phyloP scores from a whole-genome alignment of 164 flowering plant species.

The Hamamelis virginiana region DNA sequence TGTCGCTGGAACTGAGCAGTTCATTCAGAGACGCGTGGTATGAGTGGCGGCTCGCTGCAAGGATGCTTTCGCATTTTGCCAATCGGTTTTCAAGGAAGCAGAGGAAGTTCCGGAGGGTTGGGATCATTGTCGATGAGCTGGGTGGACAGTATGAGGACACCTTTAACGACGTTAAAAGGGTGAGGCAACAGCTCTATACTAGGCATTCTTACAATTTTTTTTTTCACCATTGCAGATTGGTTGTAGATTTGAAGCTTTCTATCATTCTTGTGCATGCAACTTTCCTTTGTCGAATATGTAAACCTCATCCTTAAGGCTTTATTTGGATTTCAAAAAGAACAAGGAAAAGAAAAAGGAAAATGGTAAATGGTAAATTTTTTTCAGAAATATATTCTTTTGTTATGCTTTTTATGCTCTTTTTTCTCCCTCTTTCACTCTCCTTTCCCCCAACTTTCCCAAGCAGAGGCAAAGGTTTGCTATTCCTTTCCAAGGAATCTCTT shows the following conservation, averaged over 20 bases:
- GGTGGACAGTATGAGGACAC: slow-evolving; percentile 2
- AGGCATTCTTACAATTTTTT: not conserved
- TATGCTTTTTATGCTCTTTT: too few relatives aligned
- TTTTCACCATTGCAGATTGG: not conserved
- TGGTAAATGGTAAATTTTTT: too few relatives aligned
- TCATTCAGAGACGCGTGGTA: slow-evolving; percentile 6
- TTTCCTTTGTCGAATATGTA: not conserved
- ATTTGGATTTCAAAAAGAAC: too few relatives aligned
- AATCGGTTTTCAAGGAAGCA: slow-evolving; percentile 8
- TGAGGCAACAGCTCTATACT: not conserved
- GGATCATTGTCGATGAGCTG: not conserved
- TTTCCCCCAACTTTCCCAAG: too few relatives aligned
- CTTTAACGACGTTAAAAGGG: not conserved
- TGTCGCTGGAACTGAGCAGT: slow-evolving; percentile 6
- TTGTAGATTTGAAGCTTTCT: not conserved
- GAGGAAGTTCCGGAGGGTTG: not conserved
- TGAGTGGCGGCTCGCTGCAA: slow-evolving; percentile 5
- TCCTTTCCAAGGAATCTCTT: too few relatives aligned
- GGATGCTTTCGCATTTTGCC: not conserved
- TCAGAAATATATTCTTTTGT: too few relatives aligned
- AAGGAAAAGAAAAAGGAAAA: too few relatives aligned
- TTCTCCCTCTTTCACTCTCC: too few relatives aligned
- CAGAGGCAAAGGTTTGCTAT: too few relatives aligned
- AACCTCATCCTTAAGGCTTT: too few relatives aligned
- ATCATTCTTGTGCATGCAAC: not conserved